Conservation (phyloP, 1,284 basidiomycete genomes). For the Naganishia liquefaciens region DNA sequence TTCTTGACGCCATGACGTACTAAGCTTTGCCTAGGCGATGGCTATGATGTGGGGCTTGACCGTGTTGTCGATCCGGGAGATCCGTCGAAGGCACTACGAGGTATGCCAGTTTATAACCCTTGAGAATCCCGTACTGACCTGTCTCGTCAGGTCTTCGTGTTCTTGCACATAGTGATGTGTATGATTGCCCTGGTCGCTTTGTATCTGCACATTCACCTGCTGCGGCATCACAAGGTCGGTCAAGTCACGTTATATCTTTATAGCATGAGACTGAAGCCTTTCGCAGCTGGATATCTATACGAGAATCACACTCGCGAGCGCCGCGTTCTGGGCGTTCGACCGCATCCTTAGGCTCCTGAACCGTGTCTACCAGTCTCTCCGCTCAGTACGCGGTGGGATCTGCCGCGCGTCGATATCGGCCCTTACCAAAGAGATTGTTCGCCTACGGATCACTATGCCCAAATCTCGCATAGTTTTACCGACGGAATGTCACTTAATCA, state of each 20-base stretch:
- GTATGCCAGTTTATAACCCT: neutral
- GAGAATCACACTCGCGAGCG: slow-evolving; percentile 8
- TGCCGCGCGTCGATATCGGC: slow-evolving; percentile 1
- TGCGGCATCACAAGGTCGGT: slow-evolving; percentile 18
- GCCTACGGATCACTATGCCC: slow-evolving; percentile 4
- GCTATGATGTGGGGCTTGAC: slow-evolving; percentile 21
- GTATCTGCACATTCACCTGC: slow-evolving; percentile 19
- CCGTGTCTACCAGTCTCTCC: slow-evolving; percentile 10
- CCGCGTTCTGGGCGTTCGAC: slow-evolving; percentile 22
- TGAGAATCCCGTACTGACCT: neutral
- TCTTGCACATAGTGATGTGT: slow-evolving; percentile 18
- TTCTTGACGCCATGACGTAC: neutral
- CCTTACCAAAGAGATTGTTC: slow-evolving; percentile 10
- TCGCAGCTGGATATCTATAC: slow-evolving; percentile 10
- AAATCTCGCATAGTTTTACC: slow-evolving; percentile 8
- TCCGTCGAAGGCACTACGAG: slow-evolving; percentile 21
- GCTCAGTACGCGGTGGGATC: neutral
- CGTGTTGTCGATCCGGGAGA: slow-evolving; percentile 10
- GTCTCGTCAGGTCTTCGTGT: slow-evolving; percentile 7
- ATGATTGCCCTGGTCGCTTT: slow-evolving; percentile 6
- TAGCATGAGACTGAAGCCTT: neutral
- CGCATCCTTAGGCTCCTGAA: slow-evolving; percentile 6
- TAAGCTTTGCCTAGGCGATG: neutral
- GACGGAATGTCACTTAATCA: neutral
- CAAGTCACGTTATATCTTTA: neutral